These are phyloP conservation scores for Sclerotinia borealis DNA, from an alignment of 2,329 filamentous ascomycete genomes.

Conservation along the genomic window DNA sequence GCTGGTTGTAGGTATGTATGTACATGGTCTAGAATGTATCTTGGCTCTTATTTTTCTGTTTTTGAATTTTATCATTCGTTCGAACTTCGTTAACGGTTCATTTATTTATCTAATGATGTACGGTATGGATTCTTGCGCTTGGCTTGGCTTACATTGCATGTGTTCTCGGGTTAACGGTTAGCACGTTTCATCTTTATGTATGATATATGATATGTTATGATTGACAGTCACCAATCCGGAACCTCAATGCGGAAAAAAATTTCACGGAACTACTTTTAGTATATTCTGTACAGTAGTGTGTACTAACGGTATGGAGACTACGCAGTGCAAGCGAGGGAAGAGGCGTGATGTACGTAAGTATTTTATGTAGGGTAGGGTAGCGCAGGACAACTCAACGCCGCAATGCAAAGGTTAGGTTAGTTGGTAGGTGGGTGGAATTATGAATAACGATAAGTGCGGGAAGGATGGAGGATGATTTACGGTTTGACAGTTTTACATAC, in stretches of 20 bases:
- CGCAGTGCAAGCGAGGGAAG: not conserved
- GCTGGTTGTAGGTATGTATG: not conserved
- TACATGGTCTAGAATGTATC: not conserved
- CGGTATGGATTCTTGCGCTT: too few species aligned
- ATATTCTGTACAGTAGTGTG: too few species aligned
- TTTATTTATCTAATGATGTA: too few species aligned
- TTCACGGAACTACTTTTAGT: not conserved
- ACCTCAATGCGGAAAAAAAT: not conserved
- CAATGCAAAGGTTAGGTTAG: not conserved
- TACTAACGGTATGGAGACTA: not conserved
- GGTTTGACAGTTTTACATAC: too few species aligned
- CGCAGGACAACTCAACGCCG: conserved; percentile 3
- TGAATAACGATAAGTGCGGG: not conserved
- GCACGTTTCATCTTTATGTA: conserved; percentile 8
- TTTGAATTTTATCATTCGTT: conserved; percentile 2
- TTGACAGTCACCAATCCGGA: conserved; percentile 3
- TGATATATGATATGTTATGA: not conserved
- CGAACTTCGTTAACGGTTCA: too few species aligned
- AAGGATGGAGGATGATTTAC: not conserved
- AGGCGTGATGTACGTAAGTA: not conserved
- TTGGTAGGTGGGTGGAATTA: not conserved
- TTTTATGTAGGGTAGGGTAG: not conserved
- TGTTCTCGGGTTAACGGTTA: not conserved
- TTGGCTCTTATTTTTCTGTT: not conserved
- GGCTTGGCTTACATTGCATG: too few species aligned